These are phyloP conservation scores for Seminavis robusta DNA, from an alignment of 108 stramenopile species.

Conservation along the genomic window DNA sequence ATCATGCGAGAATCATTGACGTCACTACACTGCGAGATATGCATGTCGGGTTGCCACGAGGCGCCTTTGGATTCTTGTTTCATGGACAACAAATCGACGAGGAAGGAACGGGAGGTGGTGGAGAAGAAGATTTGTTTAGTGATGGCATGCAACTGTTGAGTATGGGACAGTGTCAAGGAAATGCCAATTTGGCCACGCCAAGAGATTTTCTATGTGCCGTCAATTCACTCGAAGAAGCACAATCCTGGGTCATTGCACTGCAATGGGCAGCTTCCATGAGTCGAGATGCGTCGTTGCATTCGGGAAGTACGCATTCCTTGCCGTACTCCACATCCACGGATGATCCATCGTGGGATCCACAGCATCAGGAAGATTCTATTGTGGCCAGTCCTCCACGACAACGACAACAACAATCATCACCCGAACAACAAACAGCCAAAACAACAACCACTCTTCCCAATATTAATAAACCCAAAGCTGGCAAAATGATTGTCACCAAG, in stretches of 20 bases:
- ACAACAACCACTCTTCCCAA: not conserved
- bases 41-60: conserved; percentile 74
- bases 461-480: conserved; percentile 2
- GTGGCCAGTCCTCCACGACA: not conserved
- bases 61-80: conserved; percentile 79
- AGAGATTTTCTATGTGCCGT: conserved; percentile 85
- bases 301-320: conserved; percentile 2
- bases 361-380: not conserved
- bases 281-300: conserved; percentile 2
- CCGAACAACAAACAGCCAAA: not conserved
- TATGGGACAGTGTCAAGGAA: conserved; percentile 4
- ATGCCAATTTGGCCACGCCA: conserved; percentile 17
- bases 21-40: conserved; percentile 75
- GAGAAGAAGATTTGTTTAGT: not conserved
- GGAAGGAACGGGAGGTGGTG: not conserved
- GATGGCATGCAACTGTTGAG: conserved; percentile 1
- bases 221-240: conserved; percentile 69
- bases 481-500: conserved; percentile 46
- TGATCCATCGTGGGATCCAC: not conserved
- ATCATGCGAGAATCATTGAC: conserved; percentile 75
- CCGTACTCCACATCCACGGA: not conserved
- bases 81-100: conserved; percentile 47
- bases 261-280: conserved; percentile 69
- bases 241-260: conserved; percentile 80
- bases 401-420: not conserved